phyloP scores from a whole-genome alignment of 2,329 filamentous ascomycete genomes.

The Aspergillus novofumigatus region DNA sequence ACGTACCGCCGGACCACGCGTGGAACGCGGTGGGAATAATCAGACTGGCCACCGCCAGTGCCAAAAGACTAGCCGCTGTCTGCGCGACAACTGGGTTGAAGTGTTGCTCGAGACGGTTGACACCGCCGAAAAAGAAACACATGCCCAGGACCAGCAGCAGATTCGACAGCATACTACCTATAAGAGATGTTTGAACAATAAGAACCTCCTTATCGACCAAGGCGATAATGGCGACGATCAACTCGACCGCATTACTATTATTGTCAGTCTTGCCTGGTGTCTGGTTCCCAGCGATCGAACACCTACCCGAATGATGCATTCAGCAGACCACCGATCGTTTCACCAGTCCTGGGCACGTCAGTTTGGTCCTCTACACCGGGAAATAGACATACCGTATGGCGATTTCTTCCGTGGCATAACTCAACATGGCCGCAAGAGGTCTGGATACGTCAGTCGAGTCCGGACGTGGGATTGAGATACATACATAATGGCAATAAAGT shows the following conservation, averaged over 20 bases:
- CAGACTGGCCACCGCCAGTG: conserved; percentile 72
- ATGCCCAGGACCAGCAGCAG: conserved; percentile 83
- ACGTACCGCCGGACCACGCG: conserved; percentile 44
- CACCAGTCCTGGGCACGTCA: conserved; percentile 55
- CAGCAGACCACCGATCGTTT: conserved; percentile 80
- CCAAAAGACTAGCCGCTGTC: conserved; percentile 76
- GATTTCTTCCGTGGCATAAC: conserved; percentile 87
- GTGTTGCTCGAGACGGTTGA: conserved; percentile 74
- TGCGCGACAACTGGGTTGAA: conserved; percentile 93
- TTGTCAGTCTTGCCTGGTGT: conserved; percentile 5
- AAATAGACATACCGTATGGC: conserved; percentile 50
- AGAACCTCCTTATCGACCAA: conserved; percentile 67
- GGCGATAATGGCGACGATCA: conserved; percentile 85
- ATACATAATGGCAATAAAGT: conserved; percentile 84
- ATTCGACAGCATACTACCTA: conserved; percentile 89
- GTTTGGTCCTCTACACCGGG: neutral
- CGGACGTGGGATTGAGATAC: neutral
- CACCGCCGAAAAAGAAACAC: conserved; percentile 84
- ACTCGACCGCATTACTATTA: conserved; percentile 71
- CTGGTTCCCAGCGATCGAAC: neutral
- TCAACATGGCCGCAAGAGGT: conserved; percentile 79
- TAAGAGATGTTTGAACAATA: conserved; percentile 88
- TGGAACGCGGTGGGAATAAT: conserved; percentile 90
- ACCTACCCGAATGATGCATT: conserved; percentile 76
- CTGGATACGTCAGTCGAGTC: conserved; percentile 13